phyloP scores from a whole-genome alignment of 768 basidiomycete genomes.

The Phlebiopsis gigantea region DNA sequence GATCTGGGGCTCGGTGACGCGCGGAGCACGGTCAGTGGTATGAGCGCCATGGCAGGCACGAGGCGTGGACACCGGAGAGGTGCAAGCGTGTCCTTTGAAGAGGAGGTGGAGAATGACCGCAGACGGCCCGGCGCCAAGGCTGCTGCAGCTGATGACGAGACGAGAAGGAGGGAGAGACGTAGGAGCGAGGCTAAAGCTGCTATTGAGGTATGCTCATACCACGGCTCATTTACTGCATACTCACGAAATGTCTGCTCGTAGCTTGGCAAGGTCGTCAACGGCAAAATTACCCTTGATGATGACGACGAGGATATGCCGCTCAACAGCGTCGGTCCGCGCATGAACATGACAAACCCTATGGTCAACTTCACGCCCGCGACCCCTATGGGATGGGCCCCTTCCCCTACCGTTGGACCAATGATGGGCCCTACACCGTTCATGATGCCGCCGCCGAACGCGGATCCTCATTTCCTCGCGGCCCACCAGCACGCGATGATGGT shows the following conservation, averaged over 20 bases:
- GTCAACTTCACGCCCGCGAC: conserved; percentile 17
- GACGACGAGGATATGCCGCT: conserved; percentile 30
- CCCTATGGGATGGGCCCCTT: conserved; percentile 12
- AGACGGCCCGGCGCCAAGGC: conserved; percentile 16
- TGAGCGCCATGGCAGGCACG: neutral
- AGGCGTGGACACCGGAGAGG: conserved; percentile 38
- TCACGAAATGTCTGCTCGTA: conserved; percentile 24
- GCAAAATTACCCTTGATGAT: conserved; percentile 54
- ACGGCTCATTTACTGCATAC: neutral
- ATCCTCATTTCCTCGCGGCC: conserved; percentile 59
- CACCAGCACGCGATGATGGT: conserved; percentile 86
- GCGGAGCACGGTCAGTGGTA: conserved; percentile 16
- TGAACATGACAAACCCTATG: conserved; percentile 30
- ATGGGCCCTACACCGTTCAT: conserved; percentile 29
- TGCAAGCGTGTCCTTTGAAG: conserved; percentile 61
- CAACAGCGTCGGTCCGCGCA: conserved; percentile 26
- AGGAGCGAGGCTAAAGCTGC: conserved; percentile 82
- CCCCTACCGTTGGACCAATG: conserved; percentile 21
- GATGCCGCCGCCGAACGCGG: conserved; percentile 35
- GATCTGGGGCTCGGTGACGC: conserved; percentile 34
- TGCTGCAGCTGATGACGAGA: conserved; percentile 33
- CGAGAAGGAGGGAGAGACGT: conserved; percentile 65
- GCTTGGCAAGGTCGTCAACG: conserved; percentile 88
- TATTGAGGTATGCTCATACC: conserved; percentile 74
- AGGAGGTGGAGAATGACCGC: conserved; percentile 38